Base-by-base conservation (phyloP, 352 stramenopile genomes). In the Globisporangium uncinulatum region DNA sequence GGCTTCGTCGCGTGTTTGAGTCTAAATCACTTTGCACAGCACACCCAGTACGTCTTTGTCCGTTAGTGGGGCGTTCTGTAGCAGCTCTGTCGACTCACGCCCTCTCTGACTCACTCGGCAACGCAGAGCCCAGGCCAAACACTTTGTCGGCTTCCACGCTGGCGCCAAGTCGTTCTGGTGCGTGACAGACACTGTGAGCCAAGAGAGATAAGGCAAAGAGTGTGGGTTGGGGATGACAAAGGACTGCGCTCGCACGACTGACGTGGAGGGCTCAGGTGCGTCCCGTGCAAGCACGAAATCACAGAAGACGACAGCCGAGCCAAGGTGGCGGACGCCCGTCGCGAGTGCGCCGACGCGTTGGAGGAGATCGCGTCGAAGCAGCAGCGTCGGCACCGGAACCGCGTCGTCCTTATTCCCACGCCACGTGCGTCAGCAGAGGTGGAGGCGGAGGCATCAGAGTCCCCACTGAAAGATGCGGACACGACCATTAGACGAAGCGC, bases 1-100 rank as follows among this genome's bases (percentile, higher is more conserved):
- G 79, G 69, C 46, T 83, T 83, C 58, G 62, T 89, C 15, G 79
- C 68, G 34, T 89, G 79, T 53, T 62, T 84, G 19, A 69, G 68
- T 48, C 52, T 62, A 11, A 74, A 73, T 37, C 79, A 89, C 63
- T 81, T 83, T 51, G 63, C 63, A 41, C 65, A 69, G 42, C 79
- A 89, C 54, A 54, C 80, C 15, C 66, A 80, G 67, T 80, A 69
- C 43, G 57, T 58, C 45, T 17, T 34, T n/a, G 4, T 29, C 20
- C 45, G 49, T n/a, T 13, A 44, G 13, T 21, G 42, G 3, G 17
- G 24, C 8, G 1, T 24, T 20, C 14, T 48, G 29, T 14, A 36
- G 19, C n/a, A 37, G 11, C 2, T 6, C 17, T 21, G 6, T 45
- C 10, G 19, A 42, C n/a, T 17, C 17, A 50, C 8, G 21, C 13